Evolutionary conservation across 164 flowering plant genomes (phyloP), one percentile per base, ranked within the genome.

Genomic region (Berberis thunbergii): DNA sequence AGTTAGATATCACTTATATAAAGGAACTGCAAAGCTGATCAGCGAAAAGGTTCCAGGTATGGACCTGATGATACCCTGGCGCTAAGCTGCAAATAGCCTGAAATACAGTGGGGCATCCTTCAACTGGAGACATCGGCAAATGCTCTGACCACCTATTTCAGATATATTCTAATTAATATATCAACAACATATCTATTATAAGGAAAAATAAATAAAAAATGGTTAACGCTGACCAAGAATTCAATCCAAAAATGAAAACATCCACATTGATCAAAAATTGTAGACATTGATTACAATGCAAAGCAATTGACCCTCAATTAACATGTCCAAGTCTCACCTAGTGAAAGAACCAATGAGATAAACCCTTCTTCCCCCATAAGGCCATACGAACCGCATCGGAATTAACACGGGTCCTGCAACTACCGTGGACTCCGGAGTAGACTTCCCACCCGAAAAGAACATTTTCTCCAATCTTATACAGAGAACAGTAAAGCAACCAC

Each of bases 41-140:
- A 64, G n/a, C 26, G 26, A 26, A 26, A 26, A 46, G 54, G 43
- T 45, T 40, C 41, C 52, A 10, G 8, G 11, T 48, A 46, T 45
- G 71, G 39, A 89, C 97, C 97, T 91, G 90, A 70, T 91, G 90
- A 61, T 67, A 81, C 66, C 97, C 97, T 3, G 92, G 92, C 4
- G 85, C 60, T 66, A 91, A 64, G 71, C 77, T 77, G 75, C 76
- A 86, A 60, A 91, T 74, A 41, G 75, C 80, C 81, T 85, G 96
- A 80, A 87, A 91, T 3, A 91, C 92, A 43, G 81, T 81, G 4
- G 94, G 91, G 72, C 92, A 87, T 48, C 96, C 97, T 75, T 91
- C 96, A 64, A 89, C 80, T 0, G 91, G 96, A 26, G 94, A 81
- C 97, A 91, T 89, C 49, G 77, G 82, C 69, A 81, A 67, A 50